Evolutionary conservation across 305 asterid genomes (phyloP), one percentile per base, ranked within the genome.

Genomic region (Caryopteris hybrid): DNA sequence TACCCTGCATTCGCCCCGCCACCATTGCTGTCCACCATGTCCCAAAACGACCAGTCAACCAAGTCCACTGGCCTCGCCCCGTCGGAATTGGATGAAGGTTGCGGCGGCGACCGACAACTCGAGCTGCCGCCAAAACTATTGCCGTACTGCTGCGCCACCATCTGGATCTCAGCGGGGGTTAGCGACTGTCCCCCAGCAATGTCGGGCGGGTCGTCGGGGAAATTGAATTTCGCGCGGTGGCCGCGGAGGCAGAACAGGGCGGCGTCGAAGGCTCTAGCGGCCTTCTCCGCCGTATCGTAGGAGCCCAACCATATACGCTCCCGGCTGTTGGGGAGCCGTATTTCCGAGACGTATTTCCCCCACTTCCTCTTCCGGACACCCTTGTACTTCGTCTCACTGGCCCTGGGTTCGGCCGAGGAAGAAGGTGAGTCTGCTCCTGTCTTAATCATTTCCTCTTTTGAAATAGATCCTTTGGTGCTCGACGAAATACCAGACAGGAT

Each of bases 291-390:
- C 12, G 87, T 71, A 69, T 79, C 83, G 65, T 79, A 85, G 13
- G 91, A 83, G 51, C 91, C 91, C 47, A 85, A 79, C 91, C 91
- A 85, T 46, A 83, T 85, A 1, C 91, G 79, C 8, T 85, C 88
- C 22, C 89, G 82, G 81, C 91, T 77, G 56, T 85, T 83, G 31
- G 88, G 88, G 12, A 83, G 81, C 11, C 91, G 80, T 47, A 85
- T 74, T 48, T 85, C 91, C 38, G 84, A 77, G 0, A 83, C 91
- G 52, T 80, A 85, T 21, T 81, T 85, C 5, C 91, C 91, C 91
- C 91, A 85, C 25, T 83, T 85, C 42, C 91, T 61, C 83, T 69
- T 77, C 6, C 87, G n/a, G 7, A 85, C 91, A 7, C 89, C 91
- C 43, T 78, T 78, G 73, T 79, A 85, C 70, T 73, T 73, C n/a